Conservation (phyloP, 192 early-diverging fungal species). For the Ambispora gerdemannii region DNA sequence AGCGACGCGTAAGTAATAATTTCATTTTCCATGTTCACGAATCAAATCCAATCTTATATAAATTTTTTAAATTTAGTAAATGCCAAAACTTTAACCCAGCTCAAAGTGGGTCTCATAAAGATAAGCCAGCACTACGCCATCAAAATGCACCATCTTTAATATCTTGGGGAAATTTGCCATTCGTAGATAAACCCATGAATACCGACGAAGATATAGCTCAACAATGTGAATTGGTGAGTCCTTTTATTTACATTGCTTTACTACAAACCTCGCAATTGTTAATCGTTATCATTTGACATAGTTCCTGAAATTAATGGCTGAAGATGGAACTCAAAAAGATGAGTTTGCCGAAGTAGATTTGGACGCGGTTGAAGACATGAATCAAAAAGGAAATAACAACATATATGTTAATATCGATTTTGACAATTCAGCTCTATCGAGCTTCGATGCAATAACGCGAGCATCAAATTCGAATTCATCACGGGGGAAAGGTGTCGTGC, state of each 20-base stretch:
- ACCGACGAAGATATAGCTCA: slow-evolving; percentile 28
- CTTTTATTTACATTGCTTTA: neutral
- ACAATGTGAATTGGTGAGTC: slow-evolving; percentile 35
- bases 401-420: neutral
- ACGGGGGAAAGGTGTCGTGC: slow-evolving; percentile 14
- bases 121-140: slow-evolving; percentile 55
- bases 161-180: slow-evolving; percentile 43
- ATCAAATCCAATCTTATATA: neutral
- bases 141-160: slow-evolving; percentile 32
- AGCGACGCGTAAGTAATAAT: slow-evolving; percentile 40
- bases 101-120: slow-evolving; percentile 46
- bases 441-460: neutral
- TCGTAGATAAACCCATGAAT: slow-evolving; percentile 30
- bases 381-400: neutral
- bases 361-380: neutral
- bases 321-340: slow-evolving; percentile 23
- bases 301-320: slow-evolving; percentile 28
- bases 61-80: slow-evolving; percentile 18
- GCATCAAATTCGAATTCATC: neutral
- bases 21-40: neutral
- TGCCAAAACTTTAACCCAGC: slow-evolving; percentile 50
- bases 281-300: neutral
- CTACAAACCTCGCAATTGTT: neutral
- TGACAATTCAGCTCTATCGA: neutral
- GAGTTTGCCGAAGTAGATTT: slow-evolving; percentile 14